Base-by-base conservation (phyloP, 2,329 filamentous ascomycete species). In the Fusarium chuoi region DNA sequence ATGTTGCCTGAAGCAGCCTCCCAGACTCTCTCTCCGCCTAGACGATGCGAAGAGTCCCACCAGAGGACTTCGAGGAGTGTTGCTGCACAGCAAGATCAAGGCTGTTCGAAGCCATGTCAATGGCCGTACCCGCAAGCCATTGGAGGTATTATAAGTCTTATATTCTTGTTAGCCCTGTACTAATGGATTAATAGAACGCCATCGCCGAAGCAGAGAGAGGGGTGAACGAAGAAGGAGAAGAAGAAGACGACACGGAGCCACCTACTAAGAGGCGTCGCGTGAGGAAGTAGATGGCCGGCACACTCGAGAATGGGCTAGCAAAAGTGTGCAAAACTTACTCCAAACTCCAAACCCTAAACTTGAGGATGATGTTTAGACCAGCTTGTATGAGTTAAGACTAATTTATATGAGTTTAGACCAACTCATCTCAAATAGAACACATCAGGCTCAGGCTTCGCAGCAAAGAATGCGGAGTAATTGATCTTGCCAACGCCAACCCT, bases 401-500 rank as follows among this genome's bases (percentile, higher is more conserved):
- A 22, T 46, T 46, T 2, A 22, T 7, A 28, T 20, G 4, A 22
- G 5, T 17, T 26, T 12, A 28, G 14, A 11, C 7, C 24, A 54
- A 7, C 24, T 54, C 58, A 70, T n/a, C 45, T 48, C 20, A 48
- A 9, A 30, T 20, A 28, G 33, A 64, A 24, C 6, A 69, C n/a
- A 38, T 70, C 65, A 36, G 46, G 45, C 24, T 44, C 41, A 5
- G 67, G 67, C 22, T 58, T 69, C 7, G 26, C 45, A 6, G 52
- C 36, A 12, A 35, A 44, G 17, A 69, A 70, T 5, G 67, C 58
- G 10, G 41, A 69, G 22, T 42, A 45, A 2, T 24, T 58, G 5
- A 69, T 33, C 52, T 70, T 70, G 1, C 67, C 67, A 22, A 67
- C 65, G 0, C 67, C 67, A 44, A 70, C 45, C 12, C 67, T 64